Conservation (phyloP, 1,284 basidiomycete species). For the Exobasidium cylindrosporum region DNA sequence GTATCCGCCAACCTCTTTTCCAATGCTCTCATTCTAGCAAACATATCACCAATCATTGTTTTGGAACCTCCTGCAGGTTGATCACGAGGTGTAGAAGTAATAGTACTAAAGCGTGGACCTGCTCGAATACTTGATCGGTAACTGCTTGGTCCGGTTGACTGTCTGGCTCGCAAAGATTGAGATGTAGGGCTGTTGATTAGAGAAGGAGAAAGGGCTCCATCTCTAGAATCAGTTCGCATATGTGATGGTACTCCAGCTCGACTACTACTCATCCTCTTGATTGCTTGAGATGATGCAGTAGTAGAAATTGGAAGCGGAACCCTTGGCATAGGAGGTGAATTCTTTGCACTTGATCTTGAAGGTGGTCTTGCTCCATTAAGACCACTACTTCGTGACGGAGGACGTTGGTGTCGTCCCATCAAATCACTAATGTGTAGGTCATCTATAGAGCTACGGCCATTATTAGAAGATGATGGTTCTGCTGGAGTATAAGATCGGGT, state of each 20-base stretch:
- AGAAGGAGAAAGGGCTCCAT: slow-evolving; percentile 22
- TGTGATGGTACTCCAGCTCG: not conserved
- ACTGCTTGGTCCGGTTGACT: slow-evolving; percentile 25
- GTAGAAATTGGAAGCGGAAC: not conserved
- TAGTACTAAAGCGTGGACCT: slow-evolving; percentile 20
- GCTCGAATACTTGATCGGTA: slow-evolving; percentile 23
- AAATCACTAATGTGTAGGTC: slow-evolving; percentile 25
- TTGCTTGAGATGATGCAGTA: not conserved
- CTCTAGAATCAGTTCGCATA: not conserved
- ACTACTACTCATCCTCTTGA: not conserved
- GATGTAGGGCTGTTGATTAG: slow-evolving; percentile 11
- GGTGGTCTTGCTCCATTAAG: slow-evolving; percentile 12
- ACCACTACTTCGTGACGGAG: slow-evolving; percentile 1
- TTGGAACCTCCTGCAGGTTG: slow-evolving; percentile 14
- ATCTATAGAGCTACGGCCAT: not conserved
- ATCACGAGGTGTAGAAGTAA: slow-evolving; percentile 10
- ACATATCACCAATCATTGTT: slow-evolving; percentile 42
- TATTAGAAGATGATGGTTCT: slow-evolving; percentile 4
- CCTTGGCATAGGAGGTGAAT: not conserved
- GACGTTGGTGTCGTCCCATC: slow-evolving; percentile 2
- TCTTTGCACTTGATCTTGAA: slow-evolving; percentile 19
- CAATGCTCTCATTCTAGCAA: slow-evolving; percentile 45
- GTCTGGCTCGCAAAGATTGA: slow-evolving; percentile 14
- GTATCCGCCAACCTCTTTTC: slow-evolving; percentile 33
- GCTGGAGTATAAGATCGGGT: slow-evolving; percentile 24